These are phyloP conservation scores for Podospora pseudopauciseta DNA, from an alignment of 495 filamentous ascomycete species.

Conservation along the genomic window DNA sequence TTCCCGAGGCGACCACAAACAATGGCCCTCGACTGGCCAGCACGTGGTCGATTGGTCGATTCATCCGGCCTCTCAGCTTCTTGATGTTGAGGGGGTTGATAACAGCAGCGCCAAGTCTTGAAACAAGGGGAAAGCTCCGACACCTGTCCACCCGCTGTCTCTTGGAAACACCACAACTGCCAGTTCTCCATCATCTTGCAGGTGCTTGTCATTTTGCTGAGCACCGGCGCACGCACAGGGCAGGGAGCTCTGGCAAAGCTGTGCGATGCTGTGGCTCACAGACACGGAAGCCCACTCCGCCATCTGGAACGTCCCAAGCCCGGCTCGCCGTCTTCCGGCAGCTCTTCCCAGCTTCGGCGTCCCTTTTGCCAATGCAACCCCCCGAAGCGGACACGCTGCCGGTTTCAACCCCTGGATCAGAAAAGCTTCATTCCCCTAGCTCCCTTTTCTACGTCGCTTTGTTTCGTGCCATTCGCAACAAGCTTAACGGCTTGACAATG, in stretches of 20 bases:
- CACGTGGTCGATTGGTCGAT: background rate
- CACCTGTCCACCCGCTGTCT: background rate
- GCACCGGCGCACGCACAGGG: background rate
- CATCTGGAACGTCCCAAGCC: conserved; percentile 21
- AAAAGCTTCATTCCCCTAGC: conserved; percentile 23
- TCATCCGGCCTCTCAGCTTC: background rate
- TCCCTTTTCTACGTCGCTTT: background rate
- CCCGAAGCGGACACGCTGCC: conserved; percentile 17
- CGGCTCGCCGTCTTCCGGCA: conserved; percentile 21
- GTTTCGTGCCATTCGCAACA: conserved; percentile 10
- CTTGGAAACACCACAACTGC: background rate
- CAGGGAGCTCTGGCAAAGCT: conserved; percentile 3
- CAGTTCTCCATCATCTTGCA: background rate
- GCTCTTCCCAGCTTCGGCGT: conserved; percentile 10
- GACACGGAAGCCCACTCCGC: conserved; percentile 12
- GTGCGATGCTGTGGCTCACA: background rate
- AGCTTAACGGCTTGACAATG: conserved; percentile 10
- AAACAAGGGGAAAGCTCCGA: background rate
- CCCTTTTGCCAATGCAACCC: conserved; percentile 19
- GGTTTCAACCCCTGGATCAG: conserved; percentile 29
- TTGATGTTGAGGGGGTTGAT: background rate
- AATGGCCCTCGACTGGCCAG: background rate
- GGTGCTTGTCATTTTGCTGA: background rate
- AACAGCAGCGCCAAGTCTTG: background rate
- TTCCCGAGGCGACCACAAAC: background rate